phyloP scores from a whole-genome alignment of 495 filamentous ascomycete species.

The Saxispiralis lemnorum region DNA sequence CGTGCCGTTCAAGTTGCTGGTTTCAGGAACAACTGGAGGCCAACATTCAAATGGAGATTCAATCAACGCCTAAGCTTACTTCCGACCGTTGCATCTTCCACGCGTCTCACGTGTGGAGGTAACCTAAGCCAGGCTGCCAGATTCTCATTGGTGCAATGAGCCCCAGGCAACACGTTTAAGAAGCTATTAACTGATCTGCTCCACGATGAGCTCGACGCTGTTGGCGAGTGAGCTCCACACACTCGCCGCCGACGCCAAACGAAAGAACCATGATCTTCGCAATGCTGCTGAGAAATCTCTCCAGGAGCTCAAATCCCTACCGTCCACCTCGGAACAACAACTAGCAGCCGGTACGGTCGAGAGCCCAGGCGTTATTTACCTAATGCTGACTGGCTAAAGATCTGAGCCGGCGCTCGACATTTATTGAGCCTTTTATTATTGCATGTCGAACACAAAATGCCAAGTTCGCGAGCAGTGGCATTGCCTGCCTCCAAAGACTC shows the following conservation, averaged over 20 bases:
- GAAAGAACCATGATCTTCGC: slow-evolving; percentile 76
- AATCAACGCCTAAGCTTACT: no score
- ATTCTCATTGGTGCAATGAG: no score
- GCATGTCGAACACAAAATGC: slow-evolving; percentile 78
- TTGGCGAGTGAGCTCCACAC: slow-evolving; percentile 76
- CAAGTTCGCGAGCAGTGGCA: slow-evolving; percentile 70
- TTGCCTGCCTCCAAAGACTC: slow-evolving; percentile 75
- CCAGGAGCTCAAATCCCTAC: slow-evolving; percentile 68
- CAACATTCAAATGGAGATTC: no score
- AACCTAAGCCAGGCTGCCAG: no score
- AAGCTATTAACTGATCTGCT: not conserved
- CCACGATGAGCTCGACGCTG: slow-evolving; percentile 72
- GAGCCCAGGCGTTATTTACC: not conserved
- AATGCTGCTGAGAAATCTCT: slow-evolving; percentile 88
- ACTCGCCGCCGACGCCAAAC: slow-evolving; percentile 86
- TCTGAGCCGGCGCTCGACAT: slow-evolving; percentile 59
- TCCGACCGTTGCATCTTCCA: no score
- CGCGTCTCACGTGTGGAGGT: no score
- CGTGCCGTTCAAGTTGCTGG: no score
- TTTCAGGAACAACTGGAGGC: no score
- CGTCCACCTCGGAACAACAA: slow-evolving; percentile 61
- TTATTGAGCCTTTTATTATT: slow-evolving; percentile 81
- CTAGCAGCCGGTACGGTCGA: slow-evolving; percentile 54
- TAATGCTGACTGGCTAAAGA: slow-evolving; percentile 37
- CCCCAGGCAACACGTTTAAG: no score